phyloP scores from a whole-genome alignment of 202 grass and related monocot species.

The Zoysia matrella region DNA sequence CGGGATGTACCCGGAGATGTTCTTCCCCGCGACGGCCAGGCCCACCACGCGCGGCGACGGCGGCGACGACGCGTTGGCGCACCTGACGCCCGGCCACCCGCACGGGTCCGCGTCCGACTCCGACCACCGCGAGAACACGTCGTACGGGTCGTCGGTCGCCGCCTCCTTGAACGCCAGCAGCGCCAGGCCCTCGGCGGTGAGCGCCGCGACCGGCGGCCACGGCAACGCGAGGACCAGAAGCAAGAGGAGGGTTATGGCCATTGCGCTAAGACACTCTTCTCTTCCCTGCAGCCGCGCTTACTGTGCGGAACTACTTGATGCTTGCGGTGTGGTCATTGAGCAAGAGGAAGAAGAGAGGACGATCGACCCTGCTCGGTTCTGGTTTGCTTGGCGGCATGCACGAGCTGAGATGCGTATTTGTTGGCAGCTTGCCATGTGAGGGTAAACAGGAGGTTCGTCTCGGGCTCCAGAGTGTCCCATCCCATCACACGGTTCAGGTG shows the following conservation, averaged over 20 bases:
- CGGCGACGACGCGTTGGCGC: conserved; percentile 54
- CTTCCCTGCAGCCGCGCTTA: no score
- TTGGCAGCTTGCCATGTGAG: conserved; percentile 34
- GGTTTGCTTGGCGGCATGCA: background rate
- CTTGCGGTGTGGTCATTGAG: background rate
- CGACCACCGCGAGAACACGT: conserved; percentile 52
- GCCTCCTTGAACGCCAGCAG: conserved; percentile 88
- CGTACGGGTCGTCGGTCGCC: conserved; percentile 65
- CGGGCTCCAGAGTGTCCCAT: background rate
- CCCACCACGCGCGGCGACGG: conserved; percentile 53
- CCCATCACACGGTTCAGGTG: background rate
- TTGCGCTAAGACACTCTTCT: background rate
- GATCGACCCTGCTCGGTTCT: background rate
- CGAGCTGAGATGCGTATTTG: background rate
- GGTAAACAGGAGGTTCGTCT: background rate
- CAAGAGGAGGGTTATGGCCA: background rate
- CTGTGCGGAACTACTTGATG: background rate
- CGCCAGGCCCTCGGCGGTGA: conserved; percentile 74
- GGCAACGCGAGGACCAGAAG: conserved; percentile 33
- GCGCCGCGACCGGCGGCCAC: conserved; percentile 31
- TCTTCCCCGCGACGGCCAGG: conserved; percentile 73
- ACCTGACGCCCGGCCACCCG: conserved; percentile 68
- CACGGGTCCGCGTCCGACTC: conserved; percentile 74
- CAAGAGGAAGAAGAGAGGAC: background rate
- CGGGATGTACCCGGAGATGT: conserved; percentile 86